Base-by-base conservation (phyloP, 2,329 filamentous ascomycete species). In the Penicillium sp. region DNA sequence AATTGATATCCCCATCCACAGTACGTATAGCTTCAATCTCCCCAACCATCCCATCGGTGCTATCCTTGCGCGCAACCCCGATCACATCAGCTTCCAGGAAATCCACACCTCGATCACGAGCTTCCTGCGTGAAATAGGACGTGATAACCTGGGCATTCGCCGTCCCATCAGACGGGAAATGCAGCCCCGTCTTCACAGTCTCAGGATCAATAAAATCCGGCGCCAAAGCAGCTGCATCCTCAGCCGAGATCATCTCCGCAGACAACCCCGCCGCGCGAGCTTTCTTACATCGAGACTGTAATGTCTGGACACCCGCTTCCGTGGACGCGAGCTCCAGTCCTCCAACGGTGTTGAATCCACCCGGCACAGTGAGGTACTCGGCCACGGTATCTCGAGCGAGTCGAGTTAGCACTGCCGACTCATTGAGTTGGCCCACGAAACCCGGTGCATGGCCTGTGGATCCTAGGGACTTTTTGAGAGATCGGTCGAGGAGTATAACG, bases 351-450 rank as follows among this genome's bases (percentile, higher is more conserved):
- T 72, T 64, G n/a, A 75, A 73, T 9, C 69, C 73, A 22, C 62
- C 65, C 0, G 73, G 71, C 7, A 75, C 65, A 30, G 65, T 64
- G n/a, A 60, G 58, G 44, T 75, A 74, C 53, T 75, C 73, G 10
- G 64, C 64, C 7, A 75, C 72, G 0, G 67, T 75, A 5, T 75
- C 70, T 26, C 72, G 67, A 0, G 75, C 74, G 4, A 78, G 68
- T 12, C 56, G 69, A 1, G 75, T 77, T 13, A 77, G 61, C 2
- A 71, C 65, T 1, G 68, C 40, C 8, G 71, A 74, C 47, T 75
- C 72, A 44, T 77, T 78, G 57, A 72, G 73, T 58, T 78, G 73
- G 24, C 75, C 75, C 6, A 78, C 68, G 28, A 77, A 75, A 1
- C 75, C 75, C 6, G 76, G 76, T 3, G 75, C 74, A 57, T 73